These are phyloP conservation scores for Cicer cuneatum DNA, from an alignment of 306 rosid genomes.

Conservation along the genomic window DNA sequence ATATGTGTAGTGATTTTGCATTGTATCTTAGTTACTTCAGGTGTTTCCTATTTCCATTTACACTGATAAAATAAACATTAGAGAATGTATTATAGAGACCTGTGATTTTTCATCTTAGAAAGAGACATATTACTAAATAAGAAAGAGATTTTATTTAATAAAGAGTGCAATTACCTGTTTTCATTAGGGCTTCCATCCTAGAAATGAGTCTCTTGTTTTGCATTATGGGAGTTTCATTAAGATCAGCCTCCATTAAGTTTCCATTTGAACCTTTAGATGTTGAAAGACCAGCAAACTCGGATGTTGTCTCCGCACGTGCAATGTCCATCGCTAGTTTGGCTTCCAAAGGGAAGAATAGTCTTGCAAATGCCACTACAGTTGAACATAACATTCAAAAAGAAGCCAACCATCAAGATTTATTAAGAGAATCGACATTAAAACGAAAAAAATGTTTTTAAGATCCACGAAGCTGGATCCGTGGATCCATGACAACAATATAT, in stretches of 20 bases:
- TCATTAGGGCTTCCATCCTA: slow-evolving; percentile 68
- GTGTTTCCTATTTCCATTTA: too few species aligned
- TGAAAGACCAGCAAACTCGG: slow-evolving; percentile 56
- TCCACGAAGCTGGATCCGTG: slow-evolving; percentile 6
- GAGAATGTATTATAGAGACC: too few species aligned
- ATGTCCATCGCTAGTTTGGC: slow-evolving; percentile 86
- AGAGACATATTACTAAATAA: not conserved
- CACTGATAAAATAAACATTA: too few species aligned
- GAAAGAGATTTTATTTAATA: not conserved
- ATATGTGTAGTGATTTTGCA: too few species aligned
- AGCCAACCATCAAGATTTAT: not conserved
- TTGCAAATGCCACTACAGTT: slow-evolving; percentile 84
- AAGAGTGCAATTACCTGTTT: slow-evolving; percentile 69
- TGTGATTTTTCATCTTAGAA: too few species aligned
- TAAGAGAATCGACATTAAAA: not conserved
- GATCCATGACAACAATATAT: slow-evolving; percentile 13
- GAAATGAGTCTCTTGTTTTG: slow-evolving; percentile 70
- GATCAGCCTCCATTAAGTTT: slow-evolving; percentile 77
- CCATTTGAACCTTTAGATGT: slow-evolving; percentile 67
- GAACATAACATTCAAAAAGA: slow-evolving; percentile 1
- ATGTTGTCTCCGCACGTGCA: slow-evolving; percentile 71
- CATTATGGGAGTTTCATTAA: slow-evolving; percentile 77
- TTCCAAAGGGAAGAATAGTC: slow-evolving; percentile 77
- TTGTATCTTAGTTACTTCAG: too few species aligned
- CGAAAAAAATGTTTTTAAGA: slow-evolving; percentile 9